Evolutionary conservation across 2,329 filamentous ascomycete genomes (phyloP).

Genomic region (Pseudopyricularia javanii): DNA sequence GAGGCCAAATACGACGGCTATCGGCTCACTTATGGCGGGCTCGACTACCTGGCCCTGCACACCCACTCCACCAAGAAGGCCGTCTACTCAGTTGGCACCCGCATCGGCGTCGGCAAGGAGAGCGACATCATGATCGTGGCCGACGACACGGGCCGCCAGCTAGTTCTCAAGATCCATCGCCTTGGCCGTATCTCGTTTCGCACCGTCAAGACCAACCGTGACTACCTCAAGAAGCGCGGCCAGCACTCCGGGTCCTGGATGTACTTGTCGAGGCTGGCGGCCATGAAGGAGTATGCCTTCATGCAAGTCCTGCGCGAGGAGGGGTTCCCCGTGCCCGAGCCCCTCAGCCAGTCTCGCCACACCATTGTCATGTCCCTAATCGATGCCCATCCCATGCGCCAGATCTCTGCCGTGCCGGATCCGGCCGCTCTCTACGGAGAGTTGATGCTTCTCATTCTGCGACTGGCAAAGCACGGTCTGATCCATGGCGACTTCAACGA

Average conservation of each 20-base stretch:
- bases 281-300: conserved; percentile 88
- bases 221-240: conserved; percentile 73
- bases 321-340: conserved; percentile 81
- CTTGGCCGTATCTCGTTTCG: conserved; percentile 94
- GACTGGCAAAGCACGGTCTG: conserved; percentile 71
- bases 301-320: conserved; percentile 78
- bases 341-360: conserved; percentile 80
- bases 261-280: conserved; percentile 89
- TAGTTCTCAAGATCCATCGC: conserved; percentile 89
- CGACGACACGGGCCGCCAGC: conserved; percentile 61
- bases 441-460: conserved; percentile 73
- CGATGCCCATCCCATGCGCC: conserved; percentile 82
- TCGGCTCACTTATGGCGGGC: conserved; percentile 86
- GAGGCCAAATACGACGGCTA: conserved; percentile 98
- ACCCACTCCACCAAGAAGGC: conserved; percentile 67
- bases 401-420: conserved; percentile 73
- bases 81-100: conserved; percentile 85
- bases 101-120: conserved; percentile 94
- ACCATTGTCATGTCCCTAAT: conserved; percentile 94
- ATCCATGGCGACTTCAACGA: conserved; percentile 99
- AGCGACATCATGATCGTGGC: conserved; percentile 95
- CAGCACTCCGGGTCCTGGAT: conserved; percentile 73
- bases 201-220: conserved; percentile 87
- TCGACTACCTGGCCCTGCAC: conserved; percentile 95
- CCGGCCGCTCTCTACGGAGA: conserved; percentile 84